Evolutionary conservation across 768 basidiomycete genomes (phyloP).

Genomic region (Psilocybe subaeruginosa): DNA sequence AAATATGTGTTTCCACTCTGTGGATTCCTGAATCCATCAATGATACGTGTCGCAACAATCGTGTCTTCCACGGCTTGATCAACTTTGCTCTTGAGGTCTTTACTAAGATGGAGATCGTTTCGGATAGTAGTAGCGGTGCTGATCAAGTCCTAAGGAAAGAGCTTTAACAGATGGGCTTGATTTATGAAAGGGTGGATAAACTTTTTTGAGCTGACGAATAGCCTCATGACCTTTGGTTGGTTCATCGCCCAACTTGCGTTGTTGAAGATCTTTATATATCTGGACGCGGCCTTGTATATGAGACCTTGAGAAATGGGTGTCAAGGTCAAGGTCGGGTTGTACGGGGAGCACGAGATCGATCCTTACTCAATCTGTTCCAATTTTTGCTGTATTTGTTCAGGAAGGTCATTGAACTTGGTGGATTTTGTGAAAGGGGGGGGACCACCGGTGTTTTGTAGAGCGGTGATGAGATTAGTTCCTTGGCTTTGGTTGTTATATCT

Average conservation of each 20-base stretch:
- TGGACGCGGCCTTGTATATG: conserved; percentile 80
- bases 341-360: not conserved
- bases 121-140: conserved; percentile 64
- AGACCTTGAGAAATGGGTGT: conserved; percentile 39
- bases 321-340: conserved; percentile 7
- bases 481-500: conserved; percentile 5
- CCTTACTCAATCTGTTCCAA: conserved; percentile 77
- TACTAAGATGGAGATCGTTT: conserved; percentile 65
- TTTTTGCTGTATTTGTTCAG: conserved; percentile 64
- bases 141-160: conserved; percentile 59
- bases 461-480: not conserved
- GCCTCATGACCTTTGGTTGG: conserved; percentile 73
- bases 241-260: conserved; percentile 76
- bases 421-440: conserved; percentile 50
- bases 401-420: conserved; percentile 84
- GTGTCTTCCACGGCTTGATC: conserved; percentile 83
- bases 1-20: conserved; percentile 71
- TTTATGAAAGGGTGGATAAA: conserved; percentile 23
- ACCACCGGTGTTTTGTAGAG: conserved; percentile 9
- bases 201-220: conserved; percentile 70
- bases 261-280: conserved; percentile 78
- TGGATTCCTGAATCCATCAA: conserved; percentile 79
- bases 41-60: conserved; percentile 72
- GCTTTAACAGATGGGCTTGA: not conserved
- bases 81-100: conserved; percentile 73